These are phyloP conservation scores for Arthroderma sp. DNA, from an alignment of 2,329 filamentous ascomycete species.

Conservation along the genomic window DNA sequence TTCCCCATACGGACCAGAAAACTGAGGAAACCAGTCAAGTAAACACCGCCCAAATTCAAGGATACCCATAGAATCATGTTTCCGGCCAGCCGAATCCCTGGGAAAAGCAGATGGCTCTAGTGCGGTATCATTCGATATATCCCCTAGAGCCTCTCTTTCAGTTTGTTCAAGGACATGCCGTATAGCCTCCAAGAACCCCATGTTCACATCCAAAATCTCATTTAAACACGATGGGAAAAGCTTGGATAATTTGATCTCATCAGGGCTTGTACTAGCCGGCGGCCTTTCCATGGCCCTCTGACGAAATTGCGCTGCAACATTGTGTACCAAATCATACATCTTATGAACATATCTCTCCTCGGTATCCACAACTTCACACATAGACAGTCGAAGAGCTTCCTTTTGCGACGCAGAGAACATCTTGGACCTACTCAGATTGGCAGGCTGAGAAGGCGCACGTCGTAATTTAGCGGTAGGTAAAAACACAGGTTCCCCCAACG, in stretches of 20 bases:
- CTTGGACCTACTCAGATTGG: constrained; percentile 62
- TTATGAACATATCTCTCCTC: constrained; percentile 90
- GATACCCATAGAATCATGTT: constrained; percentile 63
- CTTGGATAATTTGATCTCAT: constrained; percentile 55
- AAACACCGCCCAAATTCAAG: constrained; percentile 67
- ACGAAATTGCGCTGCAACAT: constrained; percentile 68
- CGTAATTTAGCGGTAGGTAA: constrained; percentile 73
- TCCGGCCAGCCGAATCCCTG: constrained; percentile 29
- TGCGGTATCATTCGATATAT: constrained; percentile 51
- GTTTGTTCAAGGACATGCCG: constrained; percentile 66
- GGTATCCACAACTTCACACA: constrained; percentile 82
- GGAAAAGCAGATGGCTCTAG: constrained; percentile 35
- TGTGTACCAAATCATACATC: constrained; percentile 66
- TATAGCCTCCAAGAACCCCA: constrained; percentile 64
- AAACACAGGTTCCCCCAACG: constrained; percentile 74
- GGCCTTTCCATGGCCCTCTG: constrained; percentile 49
- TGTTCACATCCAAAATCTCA: constrained; percentile 68
- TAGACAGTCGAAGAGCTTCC: constrained; percentile 69
- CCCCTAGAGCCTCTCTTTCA: constrained; percentile 63
- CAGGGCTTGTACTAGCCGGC: constrained; percentile 54
- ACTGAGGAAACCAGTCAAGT: constrained; percentile 83
- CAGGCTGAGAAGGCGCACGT: constrained; percentile 76
- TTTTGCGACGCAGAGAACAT: constrained; percentile 73
- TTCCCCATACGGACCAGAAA: constrained; percentile 79
- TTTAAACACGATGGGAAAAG: constrained; percentile 74